phyloP scores from a whole-genome alignment of 495 filamentous ascomycete species.

The Neurospora intermedia region DNA sequence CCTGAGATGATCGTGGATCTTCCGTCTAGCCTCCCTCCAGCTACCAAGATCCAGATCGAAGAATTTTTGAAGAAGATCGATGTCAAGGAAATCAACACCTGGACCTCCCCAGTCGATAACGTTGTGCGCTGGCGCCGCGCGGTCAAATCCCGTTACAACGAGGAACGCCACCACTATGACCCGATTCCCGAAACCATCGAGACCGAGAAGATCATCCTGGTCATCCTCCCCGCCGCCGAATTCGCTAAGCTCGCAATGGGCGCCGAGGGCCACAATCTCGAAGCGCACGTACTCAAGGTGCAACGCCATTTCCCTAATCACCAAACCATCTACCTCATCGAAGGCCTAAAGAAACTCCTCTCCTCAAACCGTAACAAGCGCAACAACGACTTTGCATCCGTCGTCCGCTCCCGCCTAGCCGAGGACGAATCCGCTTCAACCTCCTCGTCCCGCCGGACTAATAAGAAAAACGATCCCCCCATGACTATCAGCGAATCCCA shows the following conservation, averaged over 20 bases:
- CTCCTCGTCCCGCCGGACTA: slow-evolving; percentile 17
- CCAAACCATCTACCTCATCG: slow-evolving; percentile 64
- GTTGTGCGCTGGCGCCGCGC: slow-evolving; percentile 70
- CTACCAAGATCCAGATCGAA: slow-evolving; percentile 39
- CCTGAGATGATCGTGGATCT: slow-evolving; percentile 83
- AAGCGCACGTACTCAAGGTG: slow-evolving; percentile 47
- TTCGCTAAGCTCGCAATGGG: slow-evolving; percentile 54
- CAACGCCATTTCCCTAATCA: slow-evolving; percentile 42
- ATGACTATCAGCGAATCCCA: slow-evolving; percentile 55
- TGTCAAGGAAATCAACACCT: slow-evolving; percentile 27
- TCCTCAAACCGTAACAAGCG: slow-evolving; percentile 57
- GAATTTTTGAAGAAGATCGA: slow-evolving; percentile 38
- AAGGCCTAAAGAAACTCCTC: slow-evolving; percentile 58
- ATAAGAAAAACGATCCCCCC: slow-evolving; percentile 33
- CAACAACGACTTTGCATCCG: slow-evolving; percentile 56
- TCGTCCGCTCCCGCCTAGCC: slow-evolving; percentile 47
- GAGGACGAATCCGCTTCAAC: slow-evolving; percentile 12
- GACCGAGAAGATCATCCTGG: slow-evolving; percentile 57
- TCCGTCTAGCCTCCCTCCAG: slow-evolving; percentile 35
- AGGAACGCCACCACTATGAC: slow-evolving; percentile 52
- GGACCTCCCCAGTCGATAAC: slow-evolving; percentile 41
- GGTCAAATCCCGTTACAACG: slow-evolving; percentile 50
- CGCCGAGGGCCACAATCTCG: slow-evolving; percentile 38
- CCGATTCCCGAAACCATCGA: slow-evolving; percentile 48
- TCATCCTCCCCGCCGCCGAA: slow-evolving; percentile 53